phyloP scores from a whole-genome alignment of 192 early-diverging fungal genomes.

The Backusella circina region DNA sequence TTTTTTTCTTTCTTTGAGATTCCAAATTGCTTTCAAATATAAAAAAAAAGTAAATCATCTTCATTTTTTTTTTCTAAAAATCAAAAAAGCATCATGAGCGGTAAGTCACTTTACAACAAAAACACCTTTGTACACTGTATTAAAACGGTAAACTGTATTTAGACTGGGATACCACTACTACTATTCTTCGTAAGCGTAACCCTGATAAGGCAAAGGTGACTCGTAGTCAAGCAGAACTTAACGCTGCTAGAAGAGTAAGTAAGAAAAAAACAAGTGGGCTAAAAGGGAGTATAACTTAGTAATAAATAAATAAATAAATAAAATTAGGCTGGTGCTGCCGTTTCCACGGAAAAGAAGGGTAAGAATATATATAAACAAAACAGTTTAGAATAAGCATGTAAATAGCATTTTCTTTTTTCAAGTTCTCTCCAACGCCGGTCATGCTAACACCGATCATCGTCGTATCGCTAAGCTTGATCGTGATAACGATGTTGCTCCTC shows the following conservation, averaged over 20 bases:
- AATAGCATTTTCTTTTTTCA: neutral
- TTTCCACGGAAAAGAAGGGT: conserved; percentile 77
- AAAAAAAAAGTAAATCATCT: neutral
- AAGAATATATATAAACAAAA: neutral
- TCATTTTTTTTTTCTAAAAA: neutral
- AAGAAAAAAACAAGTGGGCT: neutral
- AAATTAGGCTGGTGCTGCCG: conserved; percentile 47
- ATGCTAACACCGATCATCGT: conserved; percentile 64
- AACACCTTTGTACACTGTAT: neutral
- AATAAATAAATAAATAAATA: neutral
- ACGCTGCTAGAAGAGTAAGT: conserved; percentile 64
- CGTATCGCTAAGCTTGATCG: conserved; percentile 85
- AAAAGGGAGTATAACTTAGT: no score
- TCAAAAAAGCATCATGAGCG: neutral
- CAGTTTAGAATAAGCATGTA: neutral
- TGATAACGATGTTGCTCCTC: conserved; percentile 77
- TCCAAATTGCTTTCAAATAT: neutral
- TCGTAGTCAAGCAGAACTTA: conserved; percentile 61
- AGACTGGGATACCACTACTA: conserved; percentile 69
- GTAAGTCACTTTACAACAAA: neutral
- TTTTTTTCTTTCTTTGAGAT: neutral
- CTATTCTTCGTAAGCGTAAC: conserved; percentile 75
- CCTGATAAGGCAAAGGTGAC: conserved; percentile 54
- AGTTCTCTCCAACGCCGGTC: conserved; percentile 52
- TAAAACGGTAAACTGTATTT: neutral